Conservation (phyloP, 2,329 filamentous ascomycete genomes). For the Berkeleyomyces rouxiae region DNA sequence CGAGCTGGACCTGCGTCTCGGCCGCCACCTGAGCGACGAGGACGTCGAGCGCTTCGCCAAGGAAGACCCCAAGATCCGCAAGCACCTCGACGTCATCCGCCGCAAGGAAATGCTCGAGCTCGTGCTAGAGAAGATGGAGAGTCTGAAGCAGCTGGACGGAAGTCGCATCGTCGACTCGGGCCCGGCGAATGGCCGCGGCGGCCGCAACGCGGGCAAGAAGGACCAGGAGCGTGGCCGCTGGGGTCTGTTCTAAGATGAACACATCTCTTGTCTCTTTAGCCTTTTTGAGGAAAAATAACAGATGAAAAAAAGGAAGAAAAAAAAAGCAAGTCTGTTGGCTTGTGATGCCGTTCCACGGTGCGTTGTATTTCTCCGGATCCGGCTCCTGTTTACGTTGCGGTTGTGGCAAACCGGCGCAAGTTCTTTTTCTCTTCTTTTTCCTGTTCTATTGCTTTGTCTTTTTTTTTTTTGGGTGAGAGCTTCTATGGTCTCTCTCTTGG, state of each 20-base stretch:
- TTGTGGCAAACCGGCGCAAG: not conserved
- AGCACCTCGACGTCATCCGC: constrained; percentile 80
- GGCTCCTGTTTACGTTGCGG: not conserved
- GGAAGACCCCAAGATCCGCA: constrained; percentile 78
- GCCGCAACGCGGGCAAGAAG: constrained; percentile 12
- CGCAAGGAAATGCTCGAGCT: constrained; percentile 86
- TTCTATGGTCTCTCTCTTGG: not conserved
- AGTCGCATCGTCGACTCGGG: constrained; percentile 15
- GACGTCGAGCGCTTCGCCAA: constrained; percentile 82
- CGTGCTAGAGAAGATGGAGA: constrained; percentile 91
- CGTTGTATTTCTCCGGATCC: not conserved
- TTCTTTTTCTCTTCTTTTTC: not conserved
- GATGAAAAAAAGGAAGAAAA: no score
- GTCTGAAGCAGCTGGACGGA: constrained; percentile 66
- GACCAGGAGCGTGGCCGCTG: constrained; percentile 31
- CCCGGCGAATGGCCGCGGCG: constrained; percentile 6
- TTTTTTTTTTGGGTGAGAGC: not conserved
- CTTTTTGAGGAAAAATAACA: no score
- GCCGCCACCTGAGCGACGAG: constrained; percentile 58
- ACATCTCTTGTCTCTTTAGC: no score
- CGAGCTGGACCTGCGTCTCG: constrained; percentile 74
- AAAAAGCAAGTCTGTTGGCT: constrained; percentile 6
- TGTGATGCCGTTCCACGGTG: not conserved
- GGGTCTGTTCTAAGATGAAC: constrained; percentile 28
- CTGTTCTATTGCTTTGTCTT: not conserved